Base-by-base conservation (phyloP, 2,329 filamentous ascomycete genomes). In the Alternaria longipes region DNA sequence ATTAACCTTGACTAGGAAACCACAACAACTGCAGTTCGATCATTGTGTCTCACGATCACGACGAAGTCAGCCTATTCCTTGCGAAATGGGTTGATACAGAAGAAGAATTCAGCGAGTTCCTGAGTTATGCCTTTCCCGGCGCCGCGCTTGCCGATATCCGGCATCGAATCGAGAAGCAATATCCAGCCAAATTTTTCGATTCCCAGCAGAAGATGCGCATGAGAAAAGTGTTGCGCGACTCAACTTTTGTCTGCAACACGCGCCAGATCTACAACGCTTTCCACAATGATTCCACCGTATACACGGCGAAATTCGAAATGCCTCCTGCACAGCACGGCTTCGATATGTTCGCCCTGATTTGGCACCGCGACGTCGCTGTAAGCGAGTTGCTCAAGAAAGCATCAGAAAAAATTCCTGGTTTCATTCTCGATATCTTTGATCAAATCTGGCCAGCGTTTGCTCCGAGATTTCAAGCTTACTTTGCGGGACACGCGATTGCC, bases 381-480 rank as follows among this genome's bases (percentile, higher is more conserved):
- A 24, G 40, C 40, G 40, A 42, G 5, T 14, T 42, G 3, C 14
- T 42, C 3, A 24, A 16, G 11, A 24, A 16, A 1, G 40, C 40
- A 6, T 3, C 20, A 8, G 18, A 20, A 0, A 16, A 24, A 0
- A 6, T 42, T 1, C 40, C 40, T 3, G 20, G 16, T 0, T 8
- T 11, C 9, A 2, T 42, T 22, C 20, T 42, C 40, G 12, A 22
- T 4, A 0, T 42, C 0, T 5, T 8, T 0, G 20, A 42, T 16
- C 0, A 1, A 0, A 8, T 24, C 12, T 42, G 40, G 40, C 12
- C 12, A 4, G 12, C 0, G 0, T 42, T 42, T 24, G 40, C 20
- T 0, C 20, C 20, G 3, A 14, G 0, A 2, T 24, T 24, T 1
- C 40, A 42, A 20, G 6, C 0, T 11, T 42, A 42, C 20, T 42